Base-by-base conservation (phyloP, 306 rosid species). In the Benincasa hispida region DNA sequence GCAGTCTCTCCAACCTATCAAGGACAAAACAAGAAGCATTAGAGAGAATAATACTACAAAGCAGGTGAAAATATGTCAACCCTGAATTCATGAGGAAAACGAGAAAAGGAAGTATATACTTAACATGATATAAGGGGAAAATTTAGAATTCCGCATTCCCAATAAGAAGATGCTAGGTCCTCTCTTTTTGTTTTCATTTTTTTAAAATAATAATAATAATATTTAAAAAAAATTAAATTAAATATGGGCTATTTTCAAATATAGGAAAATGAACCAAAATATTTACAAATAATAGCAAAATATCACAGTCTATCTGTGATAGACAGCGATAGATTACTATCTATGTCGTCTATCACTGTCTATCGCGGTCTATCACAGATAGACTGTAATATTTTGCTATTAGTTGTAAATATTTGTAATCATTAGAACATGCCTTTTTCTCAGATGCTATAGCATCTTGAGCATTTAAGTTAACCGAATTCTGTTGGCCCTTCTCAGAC, bases 1-100 rank as follows among this genome's bases (percentile, higher is more conserved):
- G 83, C 87, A 13, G 81, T 48, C 79, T 81, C 91, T 61, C 88
- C 92, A 77, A 54, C 92, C 98, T 93, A 83, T 83, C 81, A 73
- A 53, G 69, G 58, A 62, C 75, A 65, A 80, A 51, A 42, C 34
- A 48, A 10, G 17, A 74, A 13, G 66, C 28, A 69, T 69, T 17
- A 53, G 47, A 32, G 45, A n/a, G 35, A 3, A 34, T 19, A 30
- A 63, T 32, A 34, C 25, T 63, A 1, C 74, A 21, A 41, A 42
- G 13, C 74, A 24, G 74, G 50, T 39, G 74, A 37, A 66, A 39
- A 66, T 39, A 41, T 68, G 8, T 12, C 55, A 68, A 24, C 67
- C 37, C 3, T 21, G 35, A 68, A 68, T 48, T 21, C 50, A 68
- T 3, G 18, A 35, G 74, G 72, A 66, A 65, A 39, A 39, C 19